A percentile compares a stretch with the other conserved stretches of the same genome.
These are phyloP conservation scores for Yamadazyma mexicana DNA, from an alignment of 1,139 yeast species.

Conservation along the genomic window DNA sequence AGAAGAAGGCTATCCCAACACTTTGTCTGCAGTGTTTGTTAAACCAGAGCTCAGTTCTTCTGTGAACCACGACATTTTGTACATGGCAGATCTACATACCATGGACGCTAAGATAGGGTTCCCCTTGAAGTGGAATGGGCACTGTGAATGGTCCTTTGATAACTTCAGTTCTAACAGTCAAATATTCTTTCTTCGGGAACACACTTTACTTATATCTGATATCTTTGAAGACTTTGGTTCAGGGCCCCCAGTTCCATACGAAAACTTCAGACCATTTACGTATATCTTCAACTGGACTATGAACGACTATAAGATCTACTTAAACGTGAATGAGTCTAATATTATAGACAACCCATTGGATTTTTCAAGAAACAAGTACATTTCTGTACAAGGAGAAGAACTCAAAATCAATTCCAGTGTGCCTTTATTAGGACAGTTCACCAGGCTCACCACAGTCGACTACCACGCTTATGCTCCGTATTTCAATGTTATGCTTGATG, in stretches of 20 bases:
- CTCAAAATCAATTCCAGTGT: slow-evolving; percentile 48
- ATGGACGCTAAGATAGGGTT: slow-evolving; percentile 59
- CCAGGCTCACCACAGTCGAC: slow-evolving; percentile 55
- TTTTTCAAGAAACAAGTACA: slow-evolving; percentile 72
- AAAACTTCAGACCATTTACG: slow-evolving; percentile 67
- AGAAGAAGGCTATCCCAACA: slow-evolving; percentile 60
- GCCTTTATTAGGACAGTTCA: slow-evolving; percentile 63
- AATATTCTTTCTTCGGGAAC: slow-evolving; percentile 79
- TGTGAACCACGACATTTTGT: slow-evolving; percentile 82
- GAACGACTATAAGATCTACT: slow-evolving; percentile 55
- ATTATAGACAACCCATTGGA: slow-evolving; percentile 88
- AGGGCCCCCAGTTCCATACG: slow-evolving; percentile 74
- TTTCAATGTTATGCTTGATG: slow-evolving; percentile 63
- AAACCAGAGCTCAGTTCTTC: slow-evolving; percentile 74
- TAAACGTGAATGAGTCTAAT: slow-evolving; percentile 84
- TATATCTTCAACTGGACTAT: slow-evolving; percentile 64
- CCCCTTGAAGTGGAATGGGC: slow-evolving; percentile 83
- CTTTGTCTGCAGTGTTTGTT: slow-evolving; percentile 46
- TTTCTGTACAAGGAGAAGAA: slow-evolving; percentile 71
- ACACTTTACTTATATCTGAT: slow-evolving; percentile 72
- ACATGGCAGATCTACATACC: slow-evolving; percentile 60
- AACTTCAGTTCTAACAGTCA: slow-evolving; percentile 54
- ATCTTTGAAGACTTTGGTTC: slow-evolving; percentile 73
- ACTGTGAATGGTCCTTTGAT: slow-evolving; percentile 64
- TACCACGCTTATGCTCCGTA: slow-evolving; percentile 57